Conservation (phyloP, 345 rosid genomes). For the Citrus unshiu region DNA sequence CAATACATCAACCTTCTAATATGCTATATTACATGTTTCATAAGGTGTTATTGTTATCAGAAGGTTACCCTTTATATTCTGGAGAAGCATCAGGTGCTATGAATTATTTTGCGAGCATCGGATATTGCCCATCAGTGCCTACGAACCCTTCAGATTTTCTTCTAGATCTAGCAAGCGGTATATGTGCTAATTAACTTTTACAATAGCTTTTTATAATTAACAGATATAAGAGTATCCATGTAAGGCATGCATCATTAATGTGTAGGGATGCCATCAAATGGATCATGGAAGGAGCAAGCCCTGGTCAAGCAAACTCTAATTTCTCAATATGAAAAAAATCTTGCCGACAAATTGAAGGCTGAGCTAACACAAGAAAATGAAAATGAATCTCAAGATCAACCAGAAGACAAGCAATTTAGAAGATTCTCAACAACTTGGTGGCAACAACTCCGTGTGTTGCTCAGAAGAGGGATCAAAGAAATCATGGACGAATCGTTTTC, state of each 20-base stretch:
- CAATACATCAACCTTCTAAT: slow-evolving; percentile 66
- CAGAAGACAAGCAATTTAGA: slow-evolving; percentile 12
- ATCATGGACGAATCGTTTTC: slow-evolving; percentile 43
- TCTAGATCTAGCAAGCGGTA: slow-evolving; percentile 56
- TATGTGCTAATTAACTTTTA: slow-evolving; percentile 1
- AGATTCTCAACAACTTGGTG: slow-evolving; percentile 52
- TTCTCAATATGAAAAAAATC: slow-evolving; percentile 32
- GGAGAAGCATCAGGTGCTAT: slow-evolving; percentile 40
- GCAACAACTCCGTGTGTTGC: slow-evolving; percentile 43
- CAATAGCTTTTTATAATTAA: no score
- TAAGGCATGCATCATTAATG: neutral
- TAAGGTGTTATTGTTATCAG: slow-evolving; percentile 49
- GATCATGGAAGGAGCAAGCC: slow-evolving; percentile 22
- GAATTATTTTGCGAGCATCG: slow-evolving; percentile 44
- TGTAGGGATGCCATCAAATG: slow-evolving; percentile 39
- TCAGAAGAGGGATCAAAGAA: slow-evolving; percentile 46
- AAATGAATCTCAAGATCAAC: slow-evolving; percentile 4
- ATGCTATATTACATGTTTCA: slow-evolving; percentile 59
- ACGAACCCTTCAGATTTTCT: slow-evolving; percentile 61
- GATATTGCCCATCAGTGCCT: slow-evolving; percentile 37
- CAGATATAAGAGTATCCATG: no score
- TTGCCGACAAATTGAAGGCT: slow-evolving; percentile 30
- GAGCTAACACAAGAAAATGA: slow-evolving; percentile 24
- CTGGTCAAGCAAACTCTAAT: slow-evolving; percentile 32
- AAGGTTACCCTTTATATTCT: slow-evolving; percentile 51